Evolutionary conservation across 345 rosid species (phyloP).

Genomic region (Brassica cretica): DNA sequence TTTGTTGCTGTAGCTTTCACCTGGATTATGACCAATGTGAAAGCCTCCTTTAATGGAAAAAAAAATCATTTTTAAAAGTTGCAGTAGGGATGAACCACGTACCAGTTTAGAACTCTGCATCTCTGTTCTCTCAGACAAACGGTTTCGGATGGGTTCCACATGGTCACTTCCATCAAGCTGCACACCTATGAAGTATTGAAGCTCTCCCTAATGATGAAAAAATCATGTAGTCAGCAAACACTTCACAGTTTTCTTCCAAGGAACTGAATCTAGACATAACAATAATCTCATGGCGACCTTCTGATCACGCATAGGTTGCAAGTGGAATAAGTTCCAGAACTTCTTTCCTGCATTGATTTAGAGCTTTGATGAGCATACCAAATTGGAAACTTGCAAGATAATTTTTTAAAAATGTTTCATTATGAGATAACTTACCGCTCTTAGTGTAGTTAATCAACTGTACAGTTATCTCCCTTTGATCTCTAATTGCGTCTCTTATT

Average conservation of each 20-base stretch:
- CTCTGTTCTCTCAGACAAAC: slow-evolving; percentile 82
- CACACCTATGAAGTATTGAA: slow-evolving; percentile 98
- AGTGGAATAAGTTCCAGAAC: slow-evolving; percentile 96
- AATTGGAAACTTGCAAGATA: not conserved
- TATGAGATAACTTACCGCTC: slow-evolving; percentile 55
- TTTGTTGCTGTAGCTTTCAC: slow-evolving; percentile 97
- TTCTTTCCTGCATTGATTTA: slow-evolving; percentile 74
- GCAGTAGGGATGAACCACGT: slow-evolving; percentile 17
- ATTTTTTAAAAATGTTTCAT: slow-evolving; percentile 4
- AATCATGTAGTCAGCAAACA: slow-evolving; percentile 22
- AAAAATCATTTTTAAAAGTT: not conserved
- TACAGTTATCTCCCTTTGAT: slow-evolving; percentile 87
- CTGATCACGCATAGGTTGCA: slow-evolving; percentile 98
- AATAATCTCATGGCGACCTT: slow-evolving; percentile 48
- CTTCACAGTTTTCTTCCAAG: slow-evolving; percentile 12
- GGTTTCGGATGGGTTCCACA: slow-evolving; percentile 76
- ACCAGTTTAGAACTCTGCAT: slow-evolving; percentile 74
- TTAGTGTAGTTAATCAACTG: slow-evolving; percentile 97
- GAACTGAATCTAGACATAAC: slow-evolving; percentile 8
- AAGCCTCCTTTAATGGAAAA: not conserved
- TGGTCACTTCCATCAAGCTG: slow-evolving; percentile 98
- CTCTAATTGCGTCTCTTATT: slow-evolving; percentile 89
- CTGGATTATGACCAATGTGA: slow-evolving; percentile 43
- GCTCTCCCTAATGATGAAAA: slow-evolving; percentile 71
- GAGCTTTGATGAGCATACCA: slow-evolving; percentile 9